These are phyloP conservation scores for Colletotrichum cordylinicola DNA, from an alignment of 2,329 filamentous ascomycete species.

Conservation along the genomic window DNA sequence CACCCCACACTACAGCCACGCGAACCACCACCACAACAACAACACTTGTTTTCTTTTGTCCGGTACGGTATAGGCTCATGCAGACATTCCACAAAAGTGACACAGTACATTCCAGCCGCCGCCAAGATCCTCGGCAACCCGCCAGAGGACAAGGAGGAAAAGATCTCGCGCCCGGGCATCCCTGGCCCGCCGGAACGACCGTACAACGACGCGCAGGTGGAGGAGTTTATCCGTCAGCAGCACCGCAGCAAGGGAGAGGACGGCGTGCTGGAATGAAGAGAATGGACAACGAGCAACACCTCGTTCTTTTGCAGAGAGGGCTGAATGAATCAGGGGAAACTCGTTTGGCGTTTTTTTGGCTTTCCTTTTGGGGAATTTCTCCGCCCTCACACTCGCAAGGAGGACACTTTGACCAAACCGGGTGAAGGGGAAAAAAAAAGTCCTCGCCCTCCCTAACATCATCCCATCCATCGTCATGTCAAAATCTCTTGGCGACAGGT, in stretches of 20 bases:
- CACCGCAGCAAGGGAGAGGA: constrained; percentile 50
- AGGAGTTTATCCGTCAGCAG: constrained; percentile 59
- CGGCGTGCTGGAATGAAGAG: constrained; percentile 25
- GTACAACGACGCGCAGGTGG: constrained; percentile 53
- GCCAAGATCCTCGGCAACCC: constrained; percentile 45
- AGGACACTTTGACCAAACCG: background rate
- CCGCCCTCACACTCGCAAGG: background rate
- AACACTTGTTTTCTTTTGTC: background rate
- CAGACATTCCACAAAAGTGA: constrained; percentile 34
- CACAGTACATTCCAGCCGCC: constrained; percentile 49
- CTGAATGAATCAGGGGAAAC: background rate
- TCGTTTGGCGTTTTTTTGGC: background rate
- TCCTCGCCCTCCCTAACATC: background rate
- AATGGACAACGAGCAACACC: background rate
- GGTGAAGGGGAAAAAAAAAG: background rate
- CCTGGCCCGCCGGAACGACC: constrained; percentile 49
- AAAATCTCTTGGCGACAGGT: background rate
- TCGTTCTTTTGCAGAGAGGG: background rate
- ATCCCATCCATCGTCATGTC: background rate
- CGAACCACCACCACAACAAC: background rate
- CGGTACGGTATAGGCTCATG: constrained; percentile 4
- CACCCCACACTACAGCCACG: background rate
- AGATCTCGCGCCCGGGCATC: constrained; percentile 28
- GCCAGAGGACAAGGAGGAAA: constrained; percentile 28
- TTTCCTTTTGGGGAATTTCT: background rate